phyloP scores from a whole-genome alignment of 306 rosid genomes.

The Citrullus mucosospermus region DNA sequence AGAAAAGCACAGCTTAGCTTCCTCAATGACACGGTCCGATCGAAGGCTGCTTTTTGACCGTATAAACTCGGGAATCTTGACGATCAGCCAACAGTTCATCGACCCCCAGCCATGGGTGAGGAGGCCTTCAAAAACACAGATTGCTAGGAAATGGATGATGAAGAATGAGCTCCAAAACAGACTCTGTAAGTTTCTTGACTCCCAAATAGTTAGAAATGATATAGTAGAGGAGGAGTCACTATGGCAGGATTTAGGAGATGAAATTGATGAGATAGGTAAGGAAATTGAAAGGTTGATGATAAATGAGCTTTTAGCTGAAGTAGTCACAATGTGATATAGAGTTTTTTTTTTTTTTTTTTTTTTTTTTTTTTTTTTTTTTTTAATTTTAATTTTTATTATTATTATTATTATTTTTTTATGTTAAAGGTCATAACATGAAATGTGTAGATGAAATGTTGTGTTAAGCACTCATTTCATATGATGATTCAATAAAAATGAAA shows the following conservation, averaged over 20 bases:
- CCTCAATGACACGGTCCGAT: slow-evolving; percentile 38
- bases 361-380: too few relatives aligned
- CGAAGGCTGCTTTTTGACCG: slow-evolving; percentile 68
- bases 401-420: too few relatives aligned
- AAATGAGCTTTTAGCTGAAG: slow-evolving; percentile 63
- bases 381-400: too few relatives aligned
- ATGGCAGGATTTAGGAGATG: slow-evolving; percentile 48
- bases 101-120: slow-evolving; percentile 37
- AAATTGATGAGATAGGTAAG: slow-evolving; percentile 48
- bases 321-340: slow-evolving; percentile 1
- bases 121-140: slow-evolving; percentile 10
- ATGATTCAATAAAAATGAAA: too few relatives aligned
- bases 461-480: too few relatives aligned
- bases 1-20: slow-evolving; percentile 28
- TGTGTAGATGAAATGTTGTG: too few relatives aligned
- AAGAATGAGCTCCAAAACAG: slow-evolving; percentile 27
- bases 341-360: neutral
- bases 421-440: too few relatives aligned
- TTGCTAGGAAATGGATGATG: slow-evolving; percentile 20
- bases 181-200: slow-evolving; percentile 27
- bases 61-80: slow-evolving; percentile 42
- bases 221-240: slow-evolving; percentile 42
- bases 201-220: slow-evolving; percentile 23
- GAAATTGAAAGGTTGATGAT: slow-evolving; percentile 49
- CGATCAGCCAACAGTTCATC: slow-evolving; percentile 26